Evolutionary conservation across 2,329 filamentous ascomycete species (phyloP).

Genomic region (Aspergillus sergii): DNA sequence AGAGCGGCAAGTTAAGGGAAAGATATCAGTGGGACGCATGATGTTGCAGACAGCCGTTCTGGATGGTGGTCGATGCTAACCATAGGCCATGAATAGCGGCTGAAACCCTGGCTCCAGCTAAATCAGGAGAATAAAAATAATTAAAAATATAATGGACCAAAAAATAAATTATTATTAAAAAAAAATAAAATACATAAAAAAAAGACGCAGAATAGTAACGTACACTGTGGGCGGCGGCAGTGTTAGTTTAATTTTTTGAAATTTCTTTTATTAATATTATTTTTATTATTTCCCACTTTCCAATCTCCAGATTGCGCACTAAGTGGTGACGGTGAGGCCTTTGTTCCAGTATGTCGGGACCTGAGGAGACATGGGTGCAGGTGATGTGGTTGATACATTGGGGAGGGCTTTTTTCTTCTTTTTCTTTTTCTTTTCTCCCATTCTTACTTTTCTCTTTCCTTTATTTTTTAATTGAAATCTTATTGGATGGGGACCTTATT

Average conservation of each 20-base stretch:
- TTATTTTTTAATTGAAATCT: conserved; percentile 2
- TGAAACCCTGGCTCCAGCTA: conserved; percentile 23
- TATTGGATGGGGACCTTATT: neutral
- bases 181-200: neutral
- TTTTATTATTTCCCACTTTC: conserved; percentile 8
- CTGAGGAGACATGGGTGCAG: conserved; percentile 11
- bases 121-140: neutral
- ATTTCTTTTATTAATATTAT: neutral
- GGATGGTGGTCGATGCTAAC: conserved; percentile 13
- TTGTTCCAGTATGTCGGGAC: conserved; percentile 25
- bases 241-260: neutral
- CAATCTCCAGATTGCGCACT: conserved; percentile 1
- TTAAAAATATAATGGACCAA: neutral
- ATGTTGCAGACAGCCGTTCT: conserved; percentile 24
- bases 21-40: conserved; percentile 18
- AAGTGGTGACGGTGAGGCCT: conserved; percentile 16
- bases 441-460: conserved; percentile 14
- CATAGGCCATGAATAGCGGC: conserved; percentile 18
- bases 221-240: conserved; percentile 9
- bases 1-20: conserved; percentile 20
- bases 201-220: neutral
- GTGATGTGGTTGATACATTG: conserved; percentile 21
- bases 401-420: conserved; percentile 13
- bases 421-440: conserved; percentile 9
- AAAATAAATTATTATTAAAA: neutral